A percentile compares a stretch with the other conserved stretches of the same genome.
phyloP scores from a whole-genome alignment of 495 filamentous ascomycete genomes.

The Cenococcum geophilum region DNA sequence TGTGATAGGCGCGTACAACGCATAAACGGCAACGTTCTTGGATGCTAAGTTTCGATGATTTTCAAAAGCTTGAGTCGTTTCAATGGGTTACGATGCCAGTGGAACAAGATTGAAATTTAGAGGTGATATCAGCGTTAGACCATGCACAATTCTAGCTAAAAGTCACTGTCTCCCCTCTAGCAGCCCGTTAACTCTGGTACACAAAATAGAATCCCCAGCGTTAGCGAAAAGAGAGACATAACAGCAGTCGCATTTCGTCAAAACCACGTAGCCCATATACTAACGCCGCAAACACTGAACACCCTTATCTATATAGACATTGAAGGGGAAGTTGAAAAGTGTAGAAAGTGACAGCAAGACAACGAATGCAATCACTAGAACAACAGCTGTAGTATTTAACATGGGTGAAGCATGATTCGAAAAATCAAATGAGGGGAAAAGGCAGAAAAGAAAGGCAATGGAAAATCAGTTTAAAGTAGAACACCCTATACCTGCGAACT shows the following conservation, averaged over 20 bases:
- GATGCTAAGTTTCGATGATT: too few species aligned
- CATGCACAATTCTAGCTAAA: too few species aligned
- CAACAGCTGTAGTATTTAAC: not conserved
- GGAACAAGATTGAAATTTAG: not conserved
- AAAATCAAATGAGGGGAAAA: not conserved
- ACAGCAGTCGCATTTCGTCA: not conserved
- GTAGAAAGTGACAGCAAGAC: not conserved
- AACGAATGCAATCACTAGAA: not conserved
- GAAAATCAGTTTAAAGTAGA: not conserved
- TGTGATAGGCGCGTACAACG: not conserved
- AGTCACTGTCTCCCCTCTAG: too few species aligned
- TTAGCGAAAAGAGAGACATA: conserved; percentile 1
- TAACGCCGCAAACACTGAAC: too few species aligned
- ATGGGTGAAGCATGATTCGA: not conserved
- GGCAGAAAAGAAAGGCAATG: not conserved
- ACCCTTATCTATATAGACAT: not conserved
- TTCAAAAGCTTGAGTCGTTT: too few species aligned
- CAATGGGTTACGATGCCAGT: not conserved
- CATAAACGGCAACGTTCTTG: too few species aligned
- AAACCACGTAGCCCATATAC: too few species aligned
- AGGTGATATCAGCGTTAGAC: too few species aligned
- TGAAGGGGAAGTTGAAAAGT: not conserved
- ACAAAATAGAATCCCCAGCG: not conserved
- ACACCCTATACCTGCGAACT: too few species aligned
- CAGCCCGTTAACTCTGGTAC: too few species aligned